Conservation (phyloP, 352 stramenopile species). For the Globisporangium heterothallicum region DNA sequence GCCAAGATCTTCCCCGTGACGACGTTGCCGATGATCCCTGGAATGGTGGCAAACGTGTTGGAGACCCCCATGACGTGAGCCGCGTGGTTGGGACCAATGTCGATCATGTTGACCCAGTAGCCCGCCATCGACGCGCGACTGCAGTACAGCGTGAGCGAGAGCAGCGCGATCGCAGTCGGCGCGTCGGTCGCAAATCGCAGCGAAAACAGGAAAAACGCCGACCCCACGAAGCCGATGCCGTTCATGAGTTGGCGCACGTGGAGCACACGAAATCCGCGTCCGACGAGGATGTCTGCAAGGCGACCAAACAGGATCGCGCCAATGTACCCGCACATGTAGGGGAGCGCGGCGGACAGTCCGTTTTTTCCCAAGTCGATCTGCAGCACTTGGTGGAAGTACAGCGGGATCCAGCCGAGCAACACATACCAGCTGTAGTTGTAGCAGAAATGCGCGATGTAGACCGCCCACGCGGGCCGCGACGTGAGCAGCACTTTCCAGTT, state of each 20-base stretch:
- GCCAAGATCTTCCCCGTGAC: constrained; percentile 78
- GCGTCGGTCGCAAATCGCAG: constrained; percentile 60
- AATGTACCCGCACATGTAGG: constrained; percentile 76
- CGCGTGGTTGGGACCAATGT: constrained; percentile 73
- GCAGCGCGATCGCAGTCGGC: constrained; percentile 45
- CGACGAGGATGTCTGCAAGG: constrained; percentile 60
- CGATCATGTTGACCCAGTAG: constrained; percentile 90
- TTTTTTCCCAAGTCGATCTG: constrained; percentile 70
- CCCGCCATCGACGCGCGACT: constrained; percentile 68
- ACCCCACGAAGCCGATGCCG: constrained; percentile 64
- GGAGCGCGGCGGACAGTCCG: constrained; percentile 57
- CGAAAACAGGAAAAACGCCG: constrained; percentile 62
- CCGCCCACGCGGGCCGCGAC: constrained; percentile 66
- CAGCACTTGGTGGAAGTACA: constrained; percentile 82
- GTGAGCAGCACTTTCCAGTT: constrained; percentile 68
- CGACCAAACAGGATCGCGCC: constrained; percentile 70
- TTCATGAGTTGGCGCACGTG: constrained; percentile 80
- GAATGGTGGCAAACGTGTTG: constrained; percentile 82
- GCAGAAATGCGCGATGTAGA: constrained; percentile 83
- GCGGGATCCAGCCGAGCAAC: constrained; percentile 80
- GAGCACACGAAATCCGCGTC: constrained; percentile 55
- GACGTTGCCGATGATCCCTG: constrained; percentile 81
- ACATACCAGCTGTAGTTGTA: constrained; percentile 90
- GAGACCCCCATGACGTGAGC: constrained; percentile 85
- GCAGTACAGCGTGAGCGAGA: constrained; percentile 77